Base-by-base conservation (phyloP, 2,329 filamentous ascomycete genomes). In the Calonectria pseudoreteaudii region DNA sequence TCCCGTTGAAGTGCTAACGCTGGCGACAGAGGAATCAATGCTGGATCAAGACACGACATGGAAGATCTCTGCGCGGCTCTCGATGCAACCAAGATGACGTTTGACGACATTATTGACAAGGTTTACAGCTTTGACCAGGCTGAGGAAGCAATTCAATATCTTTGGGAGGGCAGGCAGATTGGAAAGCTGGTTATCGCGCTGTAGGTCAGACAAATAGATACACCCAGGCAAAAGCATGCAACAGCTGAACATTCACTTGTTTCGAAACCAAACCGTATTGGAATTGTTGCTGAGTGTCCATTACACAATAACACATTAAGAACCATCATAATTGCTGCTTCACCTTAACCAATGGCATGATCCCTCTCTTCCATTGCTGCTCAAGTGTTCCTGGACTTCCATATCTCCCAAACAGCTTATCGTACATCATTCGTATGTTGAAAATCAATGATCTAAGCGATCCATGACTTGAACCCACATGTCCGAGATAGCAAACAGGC, bases 161-260 rank as follows among this genome's bases (percentile, higher is more conserved):
- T 87, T 23, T 87, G 84, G 83, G 79, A 85, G 75, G 86, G 86
- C 0, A 84, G 81, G n/a, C 85, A 87, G 71, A 79, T 88, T 67
- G 86, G 85, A 18, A 87, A 87, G 77, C 74, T 87, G 60, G 83
- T 86, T 14, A 76, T 83, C 14, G 36, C 36, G 18, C 7, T 62
- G 36, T 41, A 60, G 34, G 28, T 13, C 23, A 31, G 30, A 31
- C 30, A 31, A 8, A 26, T 38, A 36, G 30, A 26, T 38, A 36
- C 2, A 2, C 14, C 26, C 26, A n/a, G 31, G 16, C 3, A 1
- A 31, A 9, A 53, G n/a, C 8, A 31, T 8, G 4, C 30, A 31
- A 31, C 30, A 31, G 30, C 30, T 31, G 30, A 31, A 31, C 8
- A 4, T 31, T 31, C 20, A n/a, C n/a, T n/a, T 9, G 6, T n/a